These are phyloP conservation scores for Teunomyces panamensis DNA, from an alignment of 805 yeast species.

Conservation along the genomic window DNA sequence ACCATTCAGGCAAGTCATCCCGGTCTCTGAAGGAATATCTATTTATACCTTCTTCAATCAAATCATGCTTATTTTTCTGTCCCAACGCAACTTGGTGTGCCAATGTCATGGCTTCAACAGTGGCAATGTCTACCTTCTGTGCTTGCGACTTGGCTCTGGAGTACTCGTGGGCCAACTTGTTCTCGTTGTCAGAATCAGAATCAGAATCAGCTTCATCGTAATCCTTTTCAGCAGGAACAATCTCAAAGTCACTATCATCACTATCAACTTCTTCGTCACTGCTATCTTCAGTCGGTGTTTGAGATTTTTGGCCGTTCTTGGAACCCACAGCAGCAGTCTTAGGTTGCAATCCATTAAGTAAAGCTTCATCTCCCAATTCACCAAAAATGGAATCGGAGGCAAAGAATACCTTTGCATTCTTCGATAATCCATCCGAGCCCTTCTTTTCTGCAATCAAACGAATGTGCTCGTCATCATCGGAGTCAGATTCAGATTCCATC, in stretches of 20 bases:
- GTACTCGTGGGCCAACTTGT: conserved; percentile 29
- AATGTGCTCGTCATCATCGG: conserved; percentile 74
- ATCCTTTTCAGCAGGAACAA: conserved; percentile 28
- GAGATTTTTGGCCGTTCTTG: not conserved
- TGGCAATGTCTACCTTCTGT: conserved; percentile 75
- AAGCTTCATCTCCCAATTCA: conserved; percentile 46
- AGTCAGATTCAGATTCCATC: conserved; percentile 44
- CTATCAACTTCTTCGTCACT: conserved; percentile 42
- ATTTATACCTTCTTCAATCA: conserved; percentile 90
- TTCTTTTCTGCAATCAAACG: conserved; percentile 50
- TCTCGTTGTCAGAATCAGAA: conserved; percentile 51
- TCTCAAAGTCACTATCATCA: conserved; percentile 43
- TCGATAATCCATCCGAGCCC: conserved; percentile 31
- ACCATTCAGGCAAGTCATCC: conserved; percentile 96
- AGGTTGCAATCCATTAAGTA: conserved; percentile 39
- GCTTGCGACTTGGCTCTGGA: conserved; percentile 48
- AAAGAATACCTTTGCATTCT: conserved; percentile 36
- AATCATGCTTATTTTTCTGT: conserved; percentile 76
- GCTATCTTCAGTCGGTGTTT: conserved; percentile 8
- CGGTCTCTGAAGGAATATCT: conserved; percentile 87
- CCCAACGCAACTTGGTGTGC: conserved; percentile 96
- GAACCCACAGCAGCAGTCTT: conserved; percentile 16
- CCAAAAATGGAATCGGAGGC: conserved; percentile 40
- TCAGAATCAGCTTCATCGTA: conserved; percentile 26
- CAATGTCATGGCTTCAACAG: conserved; percentile 95